Conservation (phyloP, 2,329 filamentous ascomycete species). For the Phyllosticta ampelicida region DNA sequence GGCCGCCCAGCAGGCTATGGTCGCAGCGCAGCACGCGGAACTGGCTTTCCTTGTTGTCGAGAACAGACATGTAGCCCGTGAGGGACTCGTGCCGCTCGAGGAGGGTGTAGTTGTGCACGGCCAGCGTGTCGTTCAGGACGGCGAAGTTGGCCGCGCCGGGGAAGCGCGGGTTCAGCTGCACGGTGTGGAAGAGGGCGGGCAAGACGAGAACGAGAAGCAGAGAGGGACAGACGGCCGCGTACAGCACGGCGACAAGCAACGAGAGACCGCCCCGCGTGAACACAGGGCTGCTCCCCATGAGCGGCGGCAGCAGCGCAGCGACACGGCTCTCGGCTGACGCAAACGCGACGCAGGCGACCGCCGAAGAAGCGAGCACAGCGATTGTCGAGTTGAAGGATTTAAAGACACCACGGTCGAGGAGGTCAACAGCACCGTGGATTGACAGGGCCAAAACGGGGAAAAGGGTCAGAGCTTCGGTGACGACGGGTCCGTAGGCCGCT, state of each 20-base stretch:
- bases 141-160: conserved; percentile 49
- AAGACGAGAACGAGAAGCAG: conserved; percentile 55
- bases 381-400: conserved; percentile 45
- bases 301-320: conserved; percentile 31
- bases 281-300: conserved; percentile 51
- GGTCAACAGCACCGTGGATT: conserved; percentile 31
- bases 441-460: conserved; percentile 38
- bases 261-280: conserved; percentile 65
- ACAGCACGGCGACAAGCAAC: conserved; percentile 52
- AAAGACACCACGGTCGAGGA: conserved; percentile 56
- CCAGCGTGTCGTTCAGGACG: conserved; percentile 55
- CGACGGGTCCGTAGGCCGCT: conserved; percentile 58
- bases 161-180: conserved; percentile 64
- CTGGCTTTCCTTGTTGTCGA: conserved; percentile 60
- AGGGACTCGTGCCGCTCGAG: conserved; percentile 74
- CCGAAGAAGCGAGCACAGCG: conserved; percentile 47
- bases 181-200: conserved; percentile 62
- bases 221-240: conserved; percentile 57
- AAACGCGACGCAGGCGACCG: conserved; percentile 57
- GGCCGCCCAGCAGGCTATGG: conserved; percentile 84
- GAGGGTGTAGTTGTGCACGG: conserved; percentile 57
- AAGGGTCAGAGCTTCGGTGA: conserved; percentile 64
- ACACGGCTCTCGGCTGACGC: conserved; percentile 36
- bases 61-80: conserved; percentile 85
- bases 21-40: conserved; percentile 85